Percentiles rank a stretch among this genome's conserved stretches.
phyloP scores from a whole-genome alignment of 2,329 filamentous ascomycete species.

The Cladosporium sp. region DNA sequence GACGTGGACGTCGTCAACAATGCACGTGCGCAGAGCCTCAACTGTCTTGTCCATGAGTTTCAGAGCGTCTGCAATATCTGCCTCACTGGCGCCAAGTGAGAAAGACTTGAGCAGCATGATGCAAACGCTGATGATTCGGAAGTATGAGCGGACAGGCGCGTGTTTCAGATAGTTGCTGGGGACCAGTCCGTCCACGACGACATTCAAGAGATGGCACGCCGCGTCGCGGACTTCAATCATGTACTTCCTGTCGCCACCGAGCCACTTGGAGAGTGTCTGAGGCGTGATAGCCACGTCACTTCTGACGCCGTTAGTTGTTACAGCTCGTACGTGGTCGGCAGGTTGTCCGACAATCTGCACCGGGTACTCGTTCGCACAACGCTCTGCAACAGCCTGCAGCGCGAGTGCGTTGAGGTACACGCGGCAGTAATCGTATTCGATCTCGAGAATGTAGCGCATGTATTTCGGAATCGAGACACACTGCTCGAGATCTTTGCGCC shows the following conservation, averaged over 20 bases:
- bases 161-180: slow-evolving; percentile 77
- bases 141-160: slow-evolving; percentile 80
- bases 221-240: slow-evolving; percentile 74
- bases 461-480: slow-evolving; percentile 54
- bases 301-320: slow-evolving; percentile 37
- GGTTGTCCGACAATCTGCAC: slow-evolving; percentile 29
- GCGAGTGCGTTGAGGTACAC: slow-evolving; percentile 94
- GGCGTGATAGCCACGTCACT: slow-evolving; percentile 48
- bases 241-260: slow-evolving; percentile 61
- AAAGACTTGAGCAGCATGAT: slow-evolving; percentile 86
- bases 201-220: slow-evolving; percentile 72
- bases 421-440: slow-evolving; percentile 93
- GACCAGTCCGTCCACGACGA: slow-evolving; percentile 74
- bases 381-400: slow-evolving; percentile 90
- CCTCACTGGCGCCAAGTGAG: slow-evolving; percentile 74
- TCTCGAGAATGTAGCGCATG: slow-evolving; percentile 75
- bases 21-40: slow-evolving; percentile 71
- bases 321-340: slow-evolving; percentile 24
- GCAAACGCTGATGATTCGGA: slow-evolving; percentile 80
- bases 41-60: slow-evolving; percentile 74
- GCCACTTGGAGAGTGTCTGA: slow-evolving; percentile 49
- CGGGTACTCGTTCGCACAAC: slow-evolving; percentile 75
- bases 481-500: slow-evolving; percentile 80
- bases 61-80: slow-evolving; percentile 74
- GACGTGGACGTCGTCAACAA: slow-evolving; percentile 82